These are phyloP conservation scores for Acacia confusa DNA, from an alignment of 306 rosid genomes.

Conservation along the genomic window DNA sequence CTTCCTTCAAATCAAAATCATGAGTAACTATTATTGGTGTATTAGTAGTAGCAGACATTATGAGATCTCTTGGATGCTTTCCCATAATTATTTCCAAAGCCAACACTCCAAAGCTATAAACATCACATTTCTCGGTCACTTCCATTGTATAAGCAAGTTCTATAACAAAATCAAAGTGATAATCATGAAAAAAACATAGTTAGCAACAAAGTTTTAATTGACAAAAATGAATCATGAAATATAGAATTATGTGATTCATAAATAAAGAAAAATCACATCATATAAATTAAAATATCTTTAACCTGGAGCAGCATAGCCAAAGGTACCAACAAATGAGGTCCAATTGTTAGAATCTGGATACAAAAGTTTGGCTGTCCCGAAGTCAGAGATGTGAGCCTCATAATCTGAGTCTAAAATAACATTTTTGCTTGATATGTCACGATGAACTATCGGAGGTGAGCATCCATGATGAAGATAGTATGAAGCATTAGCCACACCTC, in stretches of 20 bases:
- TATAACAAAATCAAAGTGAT: background rate
- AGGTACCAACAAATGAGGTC: constrained; percentile 20
- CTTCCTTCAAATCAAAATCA: constrained; percentile 18
- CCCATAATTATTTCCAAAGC: constrained; percentile 39
- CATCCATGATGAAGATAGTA: background rate
- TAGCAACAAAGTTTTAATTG: no score
- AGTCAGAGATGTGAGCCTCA: constrained; percentile 10
- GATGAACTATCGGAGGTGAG: background rate
- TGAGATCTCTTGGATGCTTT: constrained; percentile 34
- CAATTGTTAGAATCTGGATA: background rate
- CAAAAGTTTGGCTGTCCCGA: constrained; percentile 1
- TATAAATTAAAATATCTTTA: no score
- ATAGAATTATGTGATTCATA: no score
- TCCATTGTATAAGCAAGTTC: constrained; percentile 21
- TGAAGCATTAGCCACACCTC: background rate
- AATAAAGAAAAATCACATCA: no score
- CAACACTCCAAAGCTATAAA: background rate
- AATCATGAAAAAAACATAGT: background rate
- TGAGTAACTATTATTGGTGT: background rate
- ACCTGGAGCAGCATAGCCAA: constrained; percentile 19
- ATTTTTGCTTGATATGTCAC: background rate
- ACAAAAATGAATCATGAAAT: background rate
- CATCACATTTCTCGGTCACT: constrained; percentile 9
- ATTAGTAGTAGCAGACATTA: constrained; percentile 12
- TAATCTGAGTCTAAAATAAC: background rate